These are phyloP conservation scores for Calonectria pteridis DNA, from an alignment of 2,329 filamentous ascomycete genomes.

Conservation along the genomic window DNA sequence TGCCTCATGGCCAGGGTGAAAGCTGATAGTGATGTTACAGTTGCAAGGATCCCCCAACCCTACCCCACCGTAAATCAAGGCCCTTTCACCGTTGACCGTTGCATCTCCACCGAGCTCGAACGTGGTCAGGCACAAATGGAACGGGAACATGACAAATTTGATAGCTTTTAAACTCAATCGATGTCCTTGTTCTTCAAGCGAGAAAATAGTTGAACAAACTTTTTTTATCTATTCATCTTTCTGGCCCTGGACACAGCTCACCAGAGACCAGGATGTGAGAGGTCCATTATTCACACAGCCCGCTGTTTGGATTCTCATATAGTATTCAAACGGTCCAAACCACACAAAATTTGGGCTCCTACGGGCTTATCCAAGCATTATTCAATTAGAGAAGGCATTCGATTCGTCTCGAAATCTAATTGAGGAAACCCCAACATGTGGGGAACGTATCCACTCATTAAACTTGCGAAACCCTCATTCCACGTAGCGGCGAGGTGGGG, in stretches of 20 bases:
- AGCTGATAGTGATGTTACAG: slow-evolving; percentile 6
- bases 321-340: neutral
- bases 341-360: neutral
- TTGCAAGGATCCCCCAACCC: slow-evolving; percentile 7
- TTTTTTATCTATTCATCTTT: neutral
- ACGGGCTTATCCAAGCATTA: neutral
- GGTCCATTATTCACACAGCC: neutral
- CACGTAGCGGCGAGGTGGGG: neutral
- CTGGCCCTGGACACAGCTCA: neutral
- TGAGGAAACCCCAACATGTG: neutral
- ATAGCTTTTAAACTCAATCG: neutral
- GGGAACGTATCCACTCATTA: neutral
- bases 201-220: neutral
- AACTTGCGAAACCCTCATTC: neutral
- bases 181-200: neutral
- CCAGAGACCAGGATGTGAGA: neutral
- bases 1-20: neutral
- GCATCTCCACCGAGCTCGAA: neutral
- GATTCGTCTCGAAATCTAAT: neutral
- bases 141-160: neutral
- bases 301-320: neutral
- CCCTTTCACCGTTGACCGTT: neutral
- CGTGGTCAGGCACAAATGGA: neutral
- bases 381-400: too few relatives aligned
- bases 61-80: slow-evolving; percentile 5